Base-by-base conservation (phyloP, 495 filamentous ascomycete species). In the Pseudotulostoma volvatum region DNA sequence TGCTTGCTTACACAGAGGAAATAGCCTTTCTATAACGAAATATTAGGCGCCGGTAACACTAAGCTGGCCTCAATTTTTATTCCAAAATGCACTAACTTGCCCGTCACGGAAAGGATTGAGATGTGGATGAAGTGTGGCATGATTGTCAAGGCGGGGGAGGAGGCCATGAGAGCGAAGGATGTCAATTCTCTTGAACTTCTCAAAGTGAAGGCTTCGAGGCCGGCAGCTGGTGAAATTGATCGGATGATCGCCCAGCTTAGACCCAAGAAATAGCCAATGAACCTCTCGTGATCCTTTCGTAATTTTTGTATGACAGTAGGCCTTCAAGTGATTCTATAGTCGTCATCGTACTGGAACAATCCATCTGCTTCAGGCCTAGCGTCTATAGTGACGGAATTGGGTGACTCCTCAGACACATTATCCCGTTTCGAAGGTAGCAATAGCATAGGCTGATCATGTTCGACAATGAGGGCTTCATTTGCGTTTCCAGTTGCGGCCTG, bases 101-200 rank as follows among this genome's bases (percentile, higher is more conserved):
- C 68, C 15, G 61, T 70, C 7, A 67, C 72, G 35, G 80, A 85
- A 40, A 64, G 78, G 21, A 75, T 94, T 37, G 77, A 83, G 50
- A 94, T 95, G 90, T 96, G 84, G 73, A 73, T 92, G 46, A 93
- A 93, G 60, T 96, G 92, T 55, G 87, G 86, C 17, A 74, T 92
- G 74, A 67, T 86, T 18, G 73, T 80, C 16, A 84, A 86, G 62
- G 90, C 92, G 8, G 92, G 78, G 11, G 86, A 95, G 59, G 90
- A 96, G 61, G 86, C 90, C 25, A 70, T 84, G 31, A 81, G 74
- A 64, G 66, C 67, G 38, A 93, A 81, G 59, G 84, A 96, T 55
- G 54, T 76, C 37, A 75, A 76, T 46, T 61, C 74, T 2, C 65
- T 81, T 38, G 72, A 78, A 57, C 59, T 67, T 44, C 53, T 81